Percentiles rank a stretch among this genome's conserved stretches.
phyloP scores from a whole-genome alignment of 2,329 filamentous ascomycete species.

The Aspergillus novofumigatus region DNA sequence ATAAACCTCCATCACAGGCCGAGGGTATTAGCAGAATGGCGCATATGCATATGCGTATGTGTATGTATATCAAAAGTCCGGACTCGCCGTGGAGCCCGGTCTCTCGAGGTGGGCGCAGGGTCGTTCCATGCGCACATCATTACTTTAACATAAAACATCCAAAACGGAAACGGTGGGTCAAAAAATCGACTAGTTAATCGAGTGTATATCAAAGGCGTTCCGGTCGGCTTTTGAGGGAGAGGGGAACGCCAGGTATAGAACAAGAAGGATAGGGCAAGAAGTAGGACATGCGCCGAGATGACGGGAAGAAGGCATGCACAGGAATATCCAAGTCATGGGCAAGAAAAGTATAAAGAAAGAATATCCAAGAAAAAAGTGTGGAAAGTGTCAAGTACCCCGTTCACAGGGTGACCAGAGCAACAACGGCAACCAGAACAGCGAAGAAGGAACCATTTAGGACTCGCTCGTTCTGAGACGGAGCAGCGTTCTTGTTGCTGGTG shows the following conservation, averaged over 20 bases:
- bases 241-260: slow-evolving; percentile 15
- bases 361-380: background rate
- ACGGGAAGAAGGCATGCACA: slow-evolving; percentile 7
- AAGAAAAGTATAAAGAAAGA: slow-evolving; percentile 3
- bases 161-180: slow-evolving; percentile 1
- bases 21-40: background rate
- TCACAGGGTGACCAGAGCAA: slow-evolving; percentile 44
- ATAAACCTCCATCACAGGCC: background rate
- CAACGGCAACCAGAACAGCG: slow-evolving; percentile 44
- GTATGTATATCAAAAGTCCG: background rate
- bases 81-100: background rate
- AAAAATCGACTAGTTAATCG: slow-evolving; percentile 1
- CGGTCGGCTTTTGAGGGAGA: background rate
- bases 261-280: slow-evolving; percentile 9
- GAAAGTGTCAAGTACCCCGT: slow-evolving; percentile 11
- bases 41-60: background rate
- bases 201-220: background rate
- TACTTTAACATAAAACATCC: background rate
- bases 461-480: slow-evolving; percentile 34
- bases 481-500: slow-evolving; percentile 19
- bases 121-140: background rate
- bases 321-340: slow-evolving; percentile 2
- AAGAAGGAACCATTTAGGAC: slow-evolving; percentile 44
- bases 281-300: slow-evolving; percentile 8
- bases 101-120: background rate